These are phyloP conservation scores for Arachnopeziza araneosa DNA, from an alignment of 2,329 filamentous ascomycete genomes.

Conservation along the genomic window DNA sequence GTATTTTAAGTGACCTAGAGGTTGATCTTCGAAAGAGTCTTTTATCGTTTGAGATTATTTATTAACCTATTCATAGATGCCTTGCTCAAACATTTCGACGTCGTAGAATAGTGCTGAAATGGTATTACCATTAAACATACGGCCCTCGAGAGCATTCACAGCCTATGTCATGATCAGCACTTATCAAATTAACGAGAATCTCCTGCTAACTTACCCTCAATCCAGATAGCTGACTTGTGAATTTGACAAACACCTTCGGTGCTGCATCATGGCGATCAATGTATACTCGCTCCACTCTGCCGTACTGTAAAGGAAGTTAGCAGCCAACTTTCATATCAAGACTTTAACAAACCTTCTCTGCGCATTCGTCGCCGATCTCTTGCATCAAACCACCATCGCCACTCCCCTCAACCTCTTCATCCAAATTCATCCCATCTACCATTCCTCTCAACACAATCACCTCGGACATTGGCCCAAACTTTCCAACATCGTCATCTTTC, in stretches of 20 bases:
- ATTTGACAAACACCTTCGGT: conserved; percentile 83
- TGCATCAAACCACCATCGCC: conserved; percentile 67
- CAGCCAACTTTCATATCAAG: not conserved
- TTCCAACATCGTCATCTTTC: conserved; percentile 41
- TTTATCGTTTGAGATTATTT: not conserved
- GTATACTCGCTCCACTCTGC: conserved; percentile 72
- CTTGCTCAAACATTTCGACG: conserved; percentile 72
- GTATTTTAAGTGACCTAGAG: too few species aligned
- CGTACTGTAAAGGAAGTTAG: conserved; percentile 51
- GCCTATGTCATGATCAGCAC: conserved; percentile 48
- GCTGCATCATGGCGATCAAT: conserved; percentile 54
- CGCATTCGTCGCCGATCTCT: conserved; percentile 93
- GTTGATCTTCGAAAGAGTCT: too few species aligned
- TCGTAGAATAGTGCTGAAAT: conserved; percentile 83
- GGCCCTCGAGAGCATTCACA: conserved; percentile 82
- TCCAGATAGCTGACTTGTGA: conserved; percentile 78
- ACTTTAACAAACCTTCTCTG: conserved; percentile 58
- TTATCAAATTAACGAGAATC: not conserved
- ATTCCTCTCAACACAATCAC: conserved; percentile 81
- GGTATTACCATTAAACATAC: conserved; percentile 80
- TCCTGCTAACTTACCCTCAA: conserved; percentile 58
- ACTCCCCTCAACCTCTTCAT: conserved; percentile 64
- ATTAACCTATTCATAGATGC: conserved; percentile 41
- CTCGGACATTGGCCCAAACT: conserved; percentile 69
- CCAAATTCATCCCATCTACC: conserved; percentile 77